phyloP scores from a whole-genome alignment of 306 rosid species.

The Dalbergia cultrata region DNA sequence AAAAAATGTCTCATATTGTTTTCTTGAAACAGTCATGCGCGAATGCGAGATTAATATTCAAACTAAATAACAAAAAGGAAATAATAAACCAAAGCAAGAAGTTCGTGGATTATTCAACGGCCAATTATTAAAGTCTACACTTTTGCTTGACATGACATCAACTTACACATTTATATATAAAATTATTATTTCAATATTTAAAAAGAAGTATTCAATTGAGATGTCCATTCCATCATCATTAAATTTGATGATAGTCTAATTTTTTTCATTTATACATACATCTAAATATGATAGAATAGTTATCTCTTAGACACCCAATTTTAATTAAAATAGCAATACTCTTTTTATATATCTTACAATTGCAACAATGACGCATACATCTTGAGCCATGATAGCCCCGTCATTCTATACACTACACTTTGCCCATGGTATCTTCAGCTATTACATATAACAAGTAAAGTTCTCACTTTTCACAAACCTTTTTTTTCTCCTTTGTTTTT shows the following conservation, averaged over 20 bases:
- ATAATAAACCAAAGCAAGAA: background rate
- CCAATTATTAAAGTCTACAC: conserved; percentile 31
- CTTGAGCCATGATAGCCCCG: background rate
- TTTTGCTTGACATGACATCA: conserved; percentile 3
- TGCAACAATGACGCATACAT: conserved; percentile 36
- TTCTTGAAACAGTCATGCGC: too few species aligned
- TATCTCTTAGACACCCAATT: too few species aligned
- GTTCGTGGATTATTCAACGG: conserved; percentile 22
- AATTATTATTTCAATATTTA: too few species aligned
- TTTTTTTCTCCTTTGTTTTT: background rate
- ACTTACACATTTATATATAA: conserved; percentile 26
- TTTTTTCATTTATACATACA: too few species aligned
- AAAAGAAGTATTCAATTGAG: too few species aligned
- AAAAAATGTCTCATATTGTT: too few species aligned
- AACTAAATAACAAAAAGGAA: background rate
- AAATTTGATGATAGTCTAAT: too few species aligned
- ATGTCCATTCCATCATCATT: too few species aligned
- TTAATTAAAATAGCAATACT: too few species aligned
- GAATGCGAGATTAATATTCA: too few species aligned
- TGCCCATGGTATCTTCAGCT: background rate
- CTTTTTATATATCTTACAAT: conserved; percentile 40
- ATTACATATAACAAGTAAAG: background rate
- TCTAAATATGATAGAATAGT: too few species aligned
- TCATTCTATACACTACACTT: conserved; percentile 22
- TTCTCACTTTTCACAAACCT: too few species aligned